Conservation (phyloP, 495 filamentous ascomycete genomes). For the Lichenothelia convexa region DNA sequence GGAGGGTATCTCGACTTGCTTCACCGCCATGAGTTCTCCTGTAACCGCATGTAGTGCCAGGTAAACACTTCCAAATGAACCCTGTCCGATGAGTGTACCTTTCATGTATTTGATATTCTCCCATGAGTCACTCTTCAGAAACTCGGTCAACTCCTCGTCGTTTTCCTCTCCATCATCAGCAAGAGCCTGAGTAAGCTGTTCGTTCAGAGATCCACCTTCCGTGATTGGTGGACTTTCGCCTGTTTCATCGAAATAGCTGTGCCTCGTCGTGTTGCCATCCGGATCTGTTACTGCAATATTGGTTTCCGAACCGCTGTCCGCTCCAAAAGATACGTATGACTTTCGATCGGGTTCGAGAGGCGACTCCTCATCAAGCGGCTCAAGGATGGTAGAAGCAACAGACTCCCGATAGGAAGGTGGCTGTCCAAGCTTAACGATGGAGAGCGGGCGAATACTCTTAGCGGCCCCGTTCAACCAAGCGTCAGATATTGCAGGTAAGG, state of each 20-base stretch:
- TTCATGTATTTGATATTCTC: slow-evolving; percentile 98
- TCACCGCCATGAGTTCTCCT: slow-evolving; percentile 93
- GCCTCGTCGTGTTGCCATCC: slow-evolving; percentile 43
- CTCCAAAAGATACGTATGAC: slow-evolving; percentile 76
- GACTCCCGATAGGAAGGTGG: slow-evolving; percentile 61
- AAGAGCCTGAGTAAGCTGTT: slow-evolving; percentile 41
- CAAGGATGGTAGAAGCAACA: slow-evolving; percentile 69
- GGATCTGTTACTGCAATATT: slow-evolving; percentile 53
- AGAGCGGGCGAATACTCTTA: slow-evolving; percentile 37
- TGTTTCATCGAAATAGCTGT: slow-evolving; percentile 73
- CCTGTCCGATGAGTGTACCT: slow-evolving; percentile 87
- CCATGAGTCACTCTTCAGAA: slow-evolving; percentile 82
- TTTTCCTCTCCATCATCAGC: slow-evolving; percentile 73
- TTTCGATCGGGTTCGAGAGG: slow-evolving; percentile 78
- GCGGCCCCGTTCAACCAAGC: slow-evolving; percentile 58
- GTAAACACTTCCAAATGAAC: slow-evolving; percentile 93
- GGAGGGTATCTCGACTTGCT: slow-evolving; percentile 89
- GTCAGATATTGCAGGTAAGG: slow-evolving; percentile 92
- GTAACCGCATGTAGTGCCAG: slow-evolving; percentile 93
- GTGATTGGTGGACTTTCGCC: slow-evolving; percentile 50
- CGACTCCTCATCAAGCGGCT: slow-evolving; percentile 81
- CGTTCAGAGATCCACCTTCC: slow-evolving; percentile 47
- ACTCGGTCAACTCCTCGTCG: slow-evolving; percentile 38
- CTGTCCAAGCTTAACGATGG: slow-evolving; percentile 39
- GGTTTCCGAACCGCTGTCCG: slow-evolving; percentile 45